A percentile compares a stretch with the other conserved stretches of the same genome.
phyloP scores from a whole-genome alignment of 257 asterid genomes.

The Pogostemon cablin region DNA sequence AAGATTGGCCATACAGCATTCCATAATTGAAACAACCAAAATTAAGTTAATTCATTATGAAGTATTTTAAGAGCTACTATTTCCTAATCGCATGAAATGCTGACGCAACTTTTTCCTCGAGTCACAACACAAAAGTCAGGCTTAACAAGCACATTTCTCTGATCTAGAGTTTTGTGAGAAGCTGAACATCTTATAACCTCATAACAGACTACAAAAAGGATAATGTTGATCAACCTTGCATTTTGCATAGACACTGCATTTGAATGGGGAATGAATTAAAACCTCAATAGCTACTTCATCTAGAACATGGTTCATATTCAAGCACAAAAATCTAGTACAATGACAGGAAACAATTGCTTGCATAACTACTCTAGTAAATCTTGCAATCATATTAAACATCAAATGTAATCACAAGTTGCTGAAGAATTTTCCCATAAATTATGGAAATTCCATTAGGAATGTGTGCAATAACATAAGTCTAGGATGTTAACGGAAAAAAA shows the following conservation, averaged over 20 bases:
- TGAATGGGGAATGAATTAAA: neutral
- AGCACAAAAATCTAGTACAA: constrained; percentile 9
- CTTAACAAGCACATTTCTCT: constrained; percentile 7
- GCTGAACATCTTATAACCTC: constrained; percentile 2
- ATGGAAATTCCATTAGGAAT: neutral
- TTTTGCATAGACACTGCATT: neutral
- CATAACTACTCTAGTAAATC: constrained; percentile 19
- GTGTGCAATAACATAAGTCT: neutral
- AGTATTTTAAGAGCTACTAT: neutral
- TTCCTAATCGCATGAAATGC: constrained; percentile 7
- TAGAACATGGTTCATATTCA: constrained; percentile 22
- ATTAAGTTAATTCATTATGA: constrained; percentile 1
- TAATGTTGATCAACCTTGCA: neutral
- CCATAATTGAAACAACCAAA: constrained; percentile 4
- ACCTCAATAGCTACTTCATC: neutral
- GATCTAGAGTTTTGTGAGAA: neutral
- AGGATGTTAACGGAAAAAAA: neutral
- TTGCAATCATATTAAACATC: constrained; percentile 14
- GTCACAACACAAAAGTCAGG: neutral
- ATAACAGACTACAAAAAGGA: neutral
- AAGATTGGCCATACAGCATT: constrained; percentile 1
- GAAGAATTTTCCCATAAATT: neutral
- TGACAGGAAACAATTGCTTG: neutral
- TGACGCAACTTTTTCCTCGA: neutral
- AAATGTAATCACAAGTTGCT: constrained; percentile 16